A percentile compares a stretch with the other conserved stretches of the same genome.
Conservation (phyloP, 2,329 filamentous ascomycete species). For the Beauveria brongniartii region DNA sequence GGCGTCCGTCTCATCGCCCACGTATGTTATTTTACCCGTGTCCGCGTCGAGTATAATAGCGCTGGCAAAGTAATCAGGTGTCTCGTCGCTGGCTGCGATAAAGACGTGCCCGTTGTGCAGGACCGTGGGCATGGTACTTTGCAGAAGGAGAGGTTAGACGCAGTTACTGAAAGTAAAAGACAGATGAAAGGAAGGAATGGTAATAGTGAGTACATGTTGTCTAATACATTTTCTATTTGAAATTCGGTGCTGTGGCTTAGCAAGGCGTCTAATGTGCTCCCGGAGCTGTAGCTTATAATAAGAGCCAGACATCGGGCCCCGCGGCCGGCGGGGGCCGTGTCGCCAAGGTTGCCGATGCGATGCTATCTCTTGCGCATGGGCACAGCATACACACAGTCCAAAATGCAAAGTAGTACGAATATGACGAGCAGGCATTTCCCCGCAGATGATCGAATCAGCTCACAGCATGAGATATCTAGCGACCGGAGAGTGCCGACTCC, state of each 20-base stretch:
- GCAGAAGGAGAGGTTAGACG: neutral
- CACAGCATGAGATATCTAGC: neutral
- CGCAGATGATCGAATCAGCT: neutral
- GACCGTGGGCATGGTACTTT: slow-evolving; percentile 3
- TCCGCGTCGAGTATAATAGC: neutral
- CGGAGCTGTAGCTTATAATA: neutral
- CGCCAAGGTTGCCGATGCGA: neutral
- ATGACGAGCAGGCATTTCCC: neutral
- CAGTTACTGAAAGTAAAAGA: neutral
- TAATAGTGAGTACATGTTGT: neutral
- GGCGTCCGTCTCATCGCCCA: slow-evolving; percentile 4
- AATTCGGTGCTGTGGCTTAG: neutral
- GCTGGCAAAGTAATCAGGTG: slow-evolving; percentile 4
- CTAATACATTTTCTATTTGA: neutral
- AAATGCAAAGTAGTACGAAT: neutral
- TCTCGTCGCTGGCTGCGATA: neutral
- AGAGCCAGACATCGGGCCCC: neutral
- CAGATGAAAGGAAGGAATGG: neutral
- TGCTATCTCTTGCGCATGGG: neutral
- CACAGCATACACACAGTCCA: neutral
- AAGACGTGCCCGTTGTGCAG: slow-evolving; percentile 9
- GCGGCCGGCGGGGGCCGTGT: neutral
- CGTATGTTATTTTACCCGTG: slow-evolving; percentile 1
- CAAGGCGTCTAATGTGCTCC: neutral
- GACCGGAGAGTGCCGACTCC: too few species aligned